Percentiles rank a stretch among this genome's conserved stretches.
phyloP scores from a whole-genome alignment of 2,329 filamentous ascomycete genomes.

The Colletotrichum orbiculare region DNA sequence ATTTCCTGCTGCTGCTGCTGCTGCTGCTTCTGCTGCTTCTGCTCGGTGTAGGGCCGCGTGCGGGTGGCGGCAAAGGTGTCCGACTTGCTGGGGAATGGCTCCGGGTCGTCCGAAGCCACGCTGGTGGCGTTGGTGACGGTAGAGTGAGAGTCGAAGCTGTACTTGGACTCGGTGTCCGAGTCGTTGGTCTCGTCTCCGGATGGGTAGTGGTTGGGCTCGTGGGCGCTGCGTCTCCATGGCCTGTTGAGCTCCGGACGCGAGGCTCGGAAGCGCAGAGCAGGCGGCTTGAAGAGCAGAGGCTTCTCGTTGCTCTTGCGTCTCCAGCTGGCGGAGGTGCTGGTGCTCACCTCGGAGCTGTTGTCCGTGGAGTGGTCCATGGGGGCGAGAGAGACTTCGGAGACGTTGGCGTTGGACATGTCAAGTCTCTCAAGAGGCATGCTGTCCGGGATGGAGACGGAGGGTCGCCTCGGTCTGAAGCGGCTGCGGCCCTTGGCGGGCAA shows the following conservation, averaged over 20 bases:
- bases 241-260: slow-evolving; percentile 23
- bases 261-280: slow-evolving; percentile 30
- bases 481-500: slow-evolving; percentile 26
- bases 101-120: slow-evolving; percentile 24
- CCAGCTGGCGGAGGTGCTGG: slow-evolving; percentile 26
- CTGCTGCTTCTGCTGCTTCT: slow-evolving; percentile 19
- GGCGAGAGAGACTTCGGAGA: slow-evolving; percentile 31
- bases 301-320: slow-evolving; percentile 20
- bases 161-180: slow-evolving; percentile 36
- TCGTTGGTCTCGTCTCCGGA: slow-evolving; percentile 36
- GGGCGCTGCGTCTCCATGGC: slow-evolving; percentile 31
- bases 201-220: slow-evolving; percentile 8
- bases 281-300: slow-evolving; percentile 35
- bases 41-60: slow-evolving; percentile 8
- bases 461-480: slow-evolving; percentile 28
- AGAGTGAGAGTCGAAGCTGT: slow-evolving; percentile 33
- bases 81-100: slow-evolving; percentile 23
- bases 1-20: slow-evolving; percentile 17
- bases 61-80: slow-evolving; percentile 13
- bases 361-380: slow-evolving; percentile 26
- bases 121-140: slow-evolving; percentile 36
- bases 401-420: slow-evolving; percentile 35
- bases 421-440: slow-evolving; percentile 29
- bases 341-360: slow-evolving; percentile 30
- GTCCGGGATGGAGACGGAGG: slow-evolving; percentile 33